Conservation (phyloP, 441 rosid species). For the Breynia disticha region DNA sequence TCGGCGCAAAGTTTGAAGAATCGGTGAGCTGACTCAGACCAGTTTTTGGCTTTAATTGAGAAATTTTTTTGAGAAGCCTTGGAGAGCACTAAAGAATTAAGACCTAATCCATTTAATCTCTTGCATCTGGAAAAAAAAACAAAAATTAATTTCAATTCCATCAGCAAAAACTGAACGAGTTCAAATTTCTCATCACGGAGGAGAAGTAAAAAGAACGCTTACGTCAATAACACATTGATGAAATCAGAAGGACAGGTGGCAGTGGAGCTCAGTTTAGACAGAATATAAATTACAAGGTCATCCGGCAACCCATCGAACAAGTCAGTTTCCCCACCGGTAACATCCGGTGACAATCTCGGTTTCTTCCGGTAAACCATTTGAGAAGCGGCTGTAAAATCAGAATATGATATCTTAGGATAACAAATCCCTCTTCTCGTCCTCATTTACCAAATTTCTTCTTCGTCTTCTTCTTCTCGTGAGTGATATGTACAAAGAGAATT, state of each 20-base stretch:
- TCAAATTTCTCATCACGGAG: too few species aligned
- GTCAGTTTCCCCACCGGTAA: constrained; percentile 19
- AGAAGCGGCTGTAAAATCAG: too few species aligned
- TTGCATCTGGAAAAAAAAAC: constrained; percentile 43
- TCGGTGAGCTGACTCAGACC: constrained; percentile 66
- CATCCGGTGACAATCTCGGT: constrained; percentile 19
- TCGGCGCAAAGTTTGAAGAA: constrained; percentile 49
- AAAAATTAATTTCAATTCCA: neutral
- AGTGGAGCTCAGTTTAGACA: constrained; percentile 51
- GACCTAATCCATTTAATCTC: constrained; percentile 36
- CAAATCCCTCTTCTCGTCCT: too few species aligned
- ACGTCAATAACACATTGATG: constrained; percentile 61
- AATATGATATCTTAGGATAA: too few species aligned
- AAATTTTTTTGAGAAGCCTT: constrained; percentile 38
- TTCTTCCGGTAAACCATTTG: constrained; percentile 26
- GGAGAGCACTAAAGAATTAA: constrained; percentile 45
- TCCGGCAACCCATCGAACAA: constrained; percentile 64
- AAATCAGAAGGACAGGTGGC: constrained; percentile 73
- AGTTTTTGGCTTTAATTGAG: constrained; percentile 39
- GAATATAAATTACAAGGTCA: constrained; percentile 62
- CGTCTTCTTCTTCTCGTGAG: neutral
- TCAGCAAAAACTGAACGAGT: neutral
- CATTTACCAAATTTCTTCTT: neutral
- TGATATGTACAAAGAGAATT: too few species aligned
- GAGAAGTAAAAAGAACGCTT: constrained; percentile 16